Conservation (phyloP, 306 rosid genomes). For the Acacia confusa region DNA sequence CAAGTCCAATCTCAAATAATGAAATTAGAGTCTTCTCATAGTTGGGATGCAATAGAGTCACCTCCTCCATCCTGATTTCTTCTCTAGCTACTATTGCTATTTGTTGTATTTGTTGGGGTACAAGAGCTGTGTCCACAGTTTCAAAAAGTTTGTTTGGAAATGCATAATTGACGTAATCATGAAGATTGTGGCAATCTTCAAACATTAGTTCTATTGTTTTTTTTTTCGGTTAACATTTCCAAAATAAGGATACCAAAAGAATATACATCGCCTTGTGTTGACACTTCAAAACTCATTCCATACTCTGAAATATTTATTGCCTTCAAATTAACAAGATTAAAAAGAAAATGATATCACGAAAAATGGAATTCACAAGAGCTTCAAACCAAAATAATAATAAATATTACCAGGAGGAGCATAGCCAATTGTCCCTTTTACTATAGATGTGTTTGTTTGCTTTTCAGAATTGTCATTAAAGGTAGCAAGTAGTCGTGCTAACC, state of each 20-base stretch:
- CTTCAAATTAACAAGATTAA: too few relatives aligned
- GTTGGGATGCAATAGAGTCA: not conserved
- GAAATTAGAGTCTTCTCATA: slow-evolving; percentile 15
- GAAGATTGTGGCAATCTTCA: not conserved
- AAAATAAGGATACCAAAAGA: not conserved
- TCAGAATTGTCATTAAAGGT: not conserved
- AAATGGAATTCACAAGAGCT: not conserved
- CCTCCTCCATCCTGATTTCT: not conserved
- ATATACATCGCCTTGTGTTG: not conserved
- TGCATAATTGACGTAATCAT: not conserved
- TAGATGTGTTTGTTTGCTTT: not conserved
- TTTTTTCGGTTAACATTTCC: not conserved
- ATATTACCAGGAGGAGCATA: not conserved
- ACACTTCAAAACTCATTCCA: not conserved
- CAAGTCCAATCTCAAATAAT: not conserved
- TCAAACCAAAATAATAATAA: not conserved
- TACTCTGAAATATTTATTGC: not conserved
- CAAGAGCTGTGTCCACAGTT: not conserved
- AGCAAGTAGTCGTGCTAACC: not conserved
- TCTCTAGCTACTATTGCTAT: not conserved
- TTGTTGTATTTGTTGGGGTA: not conserved
- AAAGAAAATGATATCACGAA: not conserved
- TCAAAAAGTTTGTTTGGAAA: not conserved
- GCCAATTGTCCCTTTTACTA: not conserved
- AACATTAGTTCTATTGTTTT: not conserved